Base-by-base conservation (phyloP, 495 filamentous ascomycete genomes). In the Daldinia loculata region DNA sequence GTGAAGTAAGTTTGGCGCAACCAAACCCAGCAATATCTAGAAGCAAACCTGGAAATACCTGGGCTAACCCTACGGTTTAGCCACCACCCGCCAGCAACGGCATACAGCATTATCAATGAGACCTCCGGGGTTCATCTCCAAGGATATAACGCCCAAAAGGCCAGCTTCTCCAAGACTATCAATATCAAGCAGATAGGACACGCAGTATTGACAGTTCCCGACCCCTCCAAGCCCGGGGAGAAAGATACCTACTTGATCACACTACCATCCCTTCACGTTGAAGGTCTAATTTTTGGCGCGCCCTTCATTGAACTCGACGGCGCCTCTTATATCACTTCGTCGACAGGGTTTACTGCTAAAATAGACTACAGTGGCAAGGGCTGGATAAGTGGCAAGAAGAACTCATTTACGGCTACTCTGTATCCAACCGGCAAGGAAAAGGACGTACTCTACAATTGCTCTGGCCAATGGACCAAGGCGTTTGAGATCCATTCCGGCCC, bases 81-180 rank as follows among this genome's bases (percentile, higher is more conserved):
- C 82, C 95, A 98, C 74, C 95, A 99, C 75, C 95, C 96, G n/a
- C 95, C 96, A 11, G 94, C 93, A 30, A 99, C 96, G 8, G 96
- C 95, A 4, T 98, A 97, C 78, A 90, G 89, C 63, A 96, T 98
- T 72, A 90, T 86, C 78, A 98, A 99, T 79, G 80, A 89, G 22
- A 87, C 94, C 67, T 87, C 94, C 66, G 92, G 93, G 36, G 87
- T 99, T 32, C 89, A 91, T 81, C 85, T 99, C 3, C 89, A 97
- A 85, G 95, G 96, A 63, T 97, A 98, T 82, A 97, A 98, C 72
- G 96, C 92, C n/a, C 96, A 98, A 75, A 98, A 97, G 78, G 95
- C 94, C 6, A 93, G 91, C 24, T 97, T 98, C 78, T 91, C 91
- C 32, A 90, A 91, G 56, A 96, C 95, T 11, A 98, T 99, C 79